Percentiles rank a stretch among this genome's conserved stretches.
Conservation (phyloP, 129 eudicot species). For the Calendula officinalis region DNA sequence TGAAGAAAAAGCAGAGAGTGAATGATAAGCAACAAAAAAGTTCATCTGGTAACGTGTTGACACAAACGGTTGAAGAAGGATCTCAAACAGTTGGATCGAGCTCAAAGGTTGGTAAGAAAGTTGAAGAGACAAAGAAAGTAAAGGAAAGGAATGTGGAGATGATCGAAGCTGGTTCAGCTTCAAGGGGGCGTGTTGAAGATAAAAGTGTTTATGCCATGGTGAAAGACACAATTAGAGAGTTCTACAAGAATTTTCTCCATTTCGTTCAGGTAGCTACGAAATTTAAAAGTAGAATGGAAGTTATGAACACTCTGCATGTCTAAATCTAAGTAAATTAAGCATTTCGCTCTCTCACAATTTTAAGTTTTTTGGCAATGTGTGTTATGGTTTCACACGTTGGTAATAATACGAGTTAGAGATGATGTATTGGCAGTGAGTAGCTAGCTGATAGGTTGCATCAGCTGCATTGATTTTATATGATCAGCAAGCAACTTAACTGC, state of each 20-base stretch:
- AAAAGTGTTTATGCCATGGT: constrained; percentile 50
- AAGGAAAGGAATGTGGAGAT: constrained; percentile 1
- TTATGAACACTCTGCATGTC: background rate
- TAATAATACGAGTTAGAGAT: too few relatives aligned
- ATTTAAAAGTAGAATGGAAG: background rate
- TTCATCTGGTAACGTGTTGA: constrained; percentile 7
- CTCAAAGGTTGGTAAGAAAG: background rate
- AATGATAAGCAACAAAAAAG: too few relatives aligned
- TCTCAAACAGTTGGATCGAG: background rate
- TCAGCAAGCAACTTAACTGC: too few relatives aligned
- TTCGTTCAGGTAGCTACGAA: constrained; percentile 62
- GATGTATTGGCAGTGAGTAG: too few relatives aligned
- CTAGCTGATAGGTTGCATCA: too few relatives aligned
- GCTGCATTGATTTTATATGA: too few relatives aligned
- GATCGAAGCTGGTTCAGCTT: background rate
- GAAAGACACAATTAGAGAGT: constrained; percentile 50
- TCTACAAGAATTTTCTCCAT: constrained; percentile 55
- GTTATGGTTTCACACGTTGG: too few relatives aligned
- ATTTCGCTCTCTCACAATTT: background rate
- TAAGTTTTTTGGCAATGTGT: background rate
- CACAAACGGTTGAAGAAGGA: background rate
- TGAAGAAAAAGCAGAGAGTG: background rate
- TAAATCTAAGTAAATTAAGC: background rate
- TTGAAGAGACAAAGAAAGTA: background rate
- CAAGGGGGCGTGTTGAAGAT: constrained; percentile 12